A percentile compares a stretch with the other conserved stretches of the same genome.
Conservation (phyloP, 768 basidiomycete species). For the Termitomyces sp. region DNA sequence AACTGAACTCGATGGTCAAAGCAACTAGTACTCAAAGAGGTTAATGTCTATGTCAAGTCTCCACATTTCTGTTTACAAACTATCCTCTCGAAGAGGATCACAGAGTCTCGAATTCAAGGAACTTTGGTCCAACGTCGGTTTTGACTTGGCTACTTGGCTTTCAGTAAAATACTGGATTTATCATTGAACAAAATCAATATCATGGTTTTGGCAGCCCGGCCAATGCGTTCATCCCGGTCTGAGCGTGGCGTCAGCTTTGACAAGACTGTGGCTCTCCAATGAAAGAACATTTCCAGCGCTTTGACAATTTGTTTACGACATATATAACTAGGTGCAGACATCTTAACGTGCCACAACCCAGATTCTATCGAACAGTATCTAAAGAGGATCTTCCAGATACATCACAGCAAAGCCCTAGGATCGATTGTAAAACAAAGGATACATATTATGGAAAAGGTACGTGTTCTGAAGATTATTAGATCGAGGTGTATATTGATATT, state of each 20-base stretch:
- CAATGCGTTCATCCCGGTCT: background rate
- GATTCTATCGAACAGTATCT: background rate
- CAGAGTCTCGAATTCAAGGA: no score
- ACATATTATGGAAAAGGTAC: background rate
- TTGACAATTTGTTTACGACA: background rate
- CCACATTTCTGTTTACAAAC: no score
- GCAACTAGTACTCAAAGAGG: background rate
- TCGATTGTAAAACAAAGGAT: background rate
- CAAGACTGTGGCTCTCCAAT: background rate
- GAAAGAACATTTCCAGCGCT: background rate
- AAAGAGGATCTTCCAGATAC: background rate
- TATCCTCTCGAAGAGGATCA: background rate
- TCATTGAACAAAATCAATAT: background rate
- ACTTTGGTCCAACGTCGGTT: background rate
- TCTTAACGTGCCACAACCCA: background rate
- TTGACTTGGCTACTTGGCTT: background rate
- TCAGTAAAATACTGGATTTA: background rate
- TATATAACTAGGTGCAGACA: background rate
- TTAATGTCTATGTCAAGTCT: background rate
- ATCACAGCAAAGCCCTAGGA: background rate
- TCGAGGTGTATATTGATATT: background rate
- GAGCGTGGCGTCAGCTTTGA: background rate
- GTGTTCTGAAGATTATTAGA: background rate
- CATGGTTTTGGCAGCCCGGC: background rate
- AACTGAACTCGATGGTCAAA: background rate